Evolutionary conservation across 352 stramenopile genomes (phyloP).

Genomic region (Pythium sukuiense): DNA sequence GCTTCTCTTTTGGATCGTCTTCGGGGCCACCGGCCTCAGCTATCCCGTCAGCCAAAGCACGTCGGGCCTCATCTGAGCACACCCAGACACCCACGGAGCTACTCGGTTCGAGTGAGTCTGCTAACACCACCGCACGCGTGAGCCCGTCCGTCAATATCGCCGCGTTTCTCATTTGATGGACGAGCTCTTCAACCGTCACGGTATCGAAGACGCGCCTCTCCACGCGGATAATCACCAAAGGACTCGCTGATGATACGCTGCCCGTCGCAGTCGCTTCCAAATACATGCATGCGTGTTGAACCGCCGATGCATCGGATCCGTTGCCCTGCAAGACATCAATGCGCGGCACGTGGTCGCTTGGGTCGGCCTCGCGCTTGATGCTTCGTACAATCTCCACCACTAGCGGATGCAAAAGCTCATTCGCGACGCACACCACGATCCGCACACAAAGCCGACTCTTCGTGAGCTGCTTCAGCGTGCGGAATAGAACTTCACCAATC

Average conservation of each 20-base stretch:
- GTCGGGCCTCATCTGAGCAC: neutral
- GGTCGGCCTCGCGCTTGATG: neutral
- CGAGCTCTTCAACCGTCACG: constrained; percentile 19
- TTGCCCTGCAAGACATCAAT: constrained; percentile 27
- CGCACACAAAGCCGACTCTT: constrained; percentile 9
- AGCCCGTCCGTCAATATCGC: constrained; percentile 19
- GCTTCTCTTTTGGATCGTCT: neutral
- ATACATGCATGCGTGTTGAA: constrained; percentile 28
- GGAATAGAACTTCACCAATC: constrained; percentile 1
- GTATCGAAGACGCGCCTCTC: constrained; percentile 19
- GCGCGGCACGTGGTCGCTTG: neutral
- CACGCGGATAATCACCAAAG: constrained; percentile 16
- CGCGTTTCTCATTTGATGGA: constrained; percentile 19
- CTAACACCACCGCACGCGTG: constrained; percentile 19
- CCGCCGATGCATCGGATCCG: constrained; percentile 10
- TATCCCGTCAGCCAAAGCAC: constrained; percentile 1
- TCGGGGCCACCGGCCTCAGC: neutral
- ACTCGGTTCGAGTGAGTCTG: neutral
- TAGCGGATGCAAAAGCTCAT: constrained; percentile 1
- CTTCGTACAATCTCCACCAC: constrained; percentile 20
- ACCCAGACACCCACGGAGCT: constrained; percentile 21
- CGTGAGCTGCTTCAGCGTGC: constrained; percentile 17
- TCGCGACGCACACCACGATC: constrained; percentile 20
- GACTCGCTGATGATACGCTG: neutral
- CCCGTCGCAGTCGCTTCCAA: constrained; percentile 13